phyloP scores from a whole-genome alignment of 2,329 filamentous ascomycete species.

The Exophiala oligosperma region DNA sequence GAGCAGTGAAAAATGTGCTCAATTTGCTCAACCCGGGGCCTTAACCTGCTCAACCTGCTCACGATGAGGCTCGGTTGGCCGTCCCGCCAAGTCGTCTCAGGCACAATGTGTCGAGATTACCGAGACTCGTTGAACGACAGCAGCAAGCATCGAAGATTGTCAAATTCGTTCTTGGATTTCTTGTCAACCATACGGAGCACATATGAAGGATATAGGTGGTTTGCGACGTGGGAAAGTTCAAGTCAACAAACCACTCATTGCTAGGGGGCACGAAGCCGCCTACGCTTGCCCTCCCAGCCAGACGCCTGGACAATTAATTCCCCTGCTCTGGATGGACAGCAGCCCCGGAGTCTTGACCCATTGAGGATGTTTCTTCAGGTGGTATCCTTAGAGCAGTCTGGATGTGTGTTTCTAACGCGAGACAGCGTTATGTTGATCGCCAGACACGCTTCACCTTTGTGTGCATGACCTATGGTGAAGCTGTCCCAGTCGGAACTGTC shows the following conservation, averaged over 20 bases:
- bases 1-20: constrained; percentile 6
- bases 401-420: neutral
- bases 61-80: neutral
- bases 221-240: too few relatives aligned
- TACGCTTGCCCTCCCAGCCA: too few relatives aligned
- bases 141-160: neutral
- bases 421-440: neutral
- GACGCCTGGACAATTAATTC: too few relatives aligned
- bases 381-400: neutral
- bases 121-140: neutral
- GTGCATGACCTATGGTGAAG: neutral
- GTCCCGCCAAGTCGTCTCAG: constrained; percentile 6
- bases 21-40: constrained; percentile 3
- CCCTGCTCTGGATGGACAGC: too few relatives aligned
- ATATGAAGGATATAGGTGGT: neutral
- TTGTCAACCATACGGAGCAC: neutral
- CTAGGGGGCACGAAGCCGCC: too few relatives aligned
- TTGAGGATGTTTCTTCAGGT: neutral
- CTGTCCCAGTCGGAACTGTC: neutral
- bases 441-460: neutral
- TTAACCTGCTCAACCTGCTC: neutral
- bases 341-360: neutral
- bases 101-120: neutral
- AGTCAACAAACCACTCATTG: too few relatives aligned
- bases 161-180: neutral